Conservation (phyloP, 345 rosid species). For the Eucalyptus curtisii region DNA sequence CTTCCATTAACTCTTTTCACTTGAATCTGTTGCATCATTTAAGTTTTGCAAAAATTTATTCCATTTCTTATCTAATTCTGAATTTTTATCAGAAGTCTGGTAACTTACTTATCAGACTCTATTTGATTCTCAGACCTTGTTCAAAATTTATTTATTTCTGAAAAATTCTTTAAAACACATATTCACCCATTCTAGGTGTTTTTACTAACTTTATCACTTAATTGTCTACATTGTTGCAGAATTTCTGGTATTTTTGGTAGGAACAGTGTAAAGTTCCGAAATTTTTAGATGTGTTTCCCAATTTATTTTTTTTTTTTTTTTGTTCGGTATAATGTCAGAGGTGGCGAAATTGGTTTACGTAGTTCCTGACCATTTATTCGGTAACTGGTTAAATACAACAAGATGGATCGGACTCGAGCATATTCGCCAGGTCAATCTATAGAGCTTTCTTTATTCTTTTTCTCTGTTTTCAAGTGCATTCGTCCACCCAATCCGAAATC, state of each 20-base stretch:
- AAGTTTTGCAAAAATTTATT: too few species aligned
- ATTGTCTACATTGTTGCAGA: not conserved
- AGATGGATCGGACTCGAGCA: not conserved
- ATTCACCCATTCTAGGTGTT: accelerated
- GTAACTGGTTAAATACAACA: not conserved
- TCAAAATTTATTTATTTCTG: too few species aligned
- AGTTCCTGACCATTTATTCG: not conserved
- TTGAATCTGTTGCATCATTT: too few species aligned
- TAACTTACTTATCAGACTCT: too few species aligned
- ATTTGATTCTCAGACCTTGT: too few species aligned
- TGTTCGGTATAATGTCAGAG: not conserved
- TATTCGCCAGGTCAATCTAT: not conserved
- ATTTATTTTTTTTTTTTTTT: not conserved
- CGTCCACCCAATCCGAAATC: not conserved
- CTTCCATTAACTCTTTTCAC: too few species aligned
- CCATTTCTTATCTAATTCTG: too few species aligned
- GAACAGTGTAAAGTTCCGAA: not conserved
- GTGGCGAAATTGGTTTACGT: too few species aligned
- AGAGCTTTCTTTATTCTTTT: not conserved
- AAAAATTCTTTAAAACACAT: too few species aligned
- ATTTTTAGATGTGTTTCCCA: not conserved
- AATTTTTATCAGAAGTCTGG: too few species aligned
- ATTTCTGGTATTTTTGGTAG: not conserved
- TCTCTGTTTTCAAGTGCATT: not conserved
- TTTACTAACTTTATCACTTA: too few species aligned